Percentiles rank a stretch among this genome's conserved stretches.
These are phyloP conservation scores for Aspergillus ostianus DNA, from an alignment of 495 filamentous ascomycete genomes.

Conservation along the genomic window DNA sequence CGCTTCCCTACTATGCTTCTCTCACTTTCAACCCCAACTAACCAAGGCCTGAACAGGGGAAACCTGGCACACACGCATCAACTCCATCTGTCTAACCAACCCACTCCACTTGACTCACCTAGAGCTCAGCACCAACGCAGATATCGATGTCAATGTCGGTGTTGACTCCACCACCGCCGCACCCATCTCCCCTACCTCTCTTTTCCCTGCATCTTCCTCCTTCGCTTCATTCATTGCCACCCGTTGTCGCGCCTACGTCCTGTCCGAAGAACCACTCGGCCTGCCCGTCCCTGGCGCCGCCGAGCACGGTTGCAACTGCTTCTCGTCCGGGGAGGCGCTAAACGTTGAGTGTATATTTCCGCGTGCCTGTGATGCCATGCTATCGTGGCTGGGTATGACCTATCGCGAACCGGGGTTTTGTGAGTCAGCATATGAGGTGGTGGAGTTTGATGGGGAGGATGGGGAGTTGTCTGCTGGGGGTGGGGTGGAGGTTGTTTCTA, in stretches of 20 bases:
- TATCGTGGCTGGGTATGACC: constrained; percentile 41
- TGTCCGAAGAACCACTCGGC: constrained; percentile 47
- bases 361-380: constrained; percentile 34
- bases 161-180: not conserved
- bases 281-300: constrained; percentile 43
- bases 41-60: constrained; percentile 25
- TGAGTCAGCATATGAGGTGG: constrained; percentile 23
- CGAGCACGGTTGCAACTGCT: constrained; percentile 46
- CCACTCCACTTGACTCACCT: constrained; percentile 26
- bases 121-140: constrained; percentile 17
- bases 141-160: not conserved
- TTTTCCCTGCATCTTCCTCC: constrained; percentile 19
- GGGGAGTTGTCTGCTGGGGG: not conserved
- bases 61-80: constrained; percentile 33
- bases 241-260: constrained; percentile 60
- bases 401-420: constrained; percentile 31
- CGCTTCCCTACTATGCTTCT: not conserved
- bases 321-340: constrained; percentile 41
- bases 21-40: not conserved
- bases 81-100: constrained; percentile 33
- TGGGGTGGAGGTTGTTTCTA: not conserved
- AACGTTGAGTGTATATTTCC: constrained; percentile 45
- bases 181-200: no score
- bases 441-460: constrained; percentile 2
- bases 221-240: constrained; percentile 42